Percentiles rank a stretch among this genome's conserved stretches.
Evolutionary conservation across 768 basidiomycete genomes (phyloP).

Genomic region (Xerocomus brunneocitrinus): DNA sequence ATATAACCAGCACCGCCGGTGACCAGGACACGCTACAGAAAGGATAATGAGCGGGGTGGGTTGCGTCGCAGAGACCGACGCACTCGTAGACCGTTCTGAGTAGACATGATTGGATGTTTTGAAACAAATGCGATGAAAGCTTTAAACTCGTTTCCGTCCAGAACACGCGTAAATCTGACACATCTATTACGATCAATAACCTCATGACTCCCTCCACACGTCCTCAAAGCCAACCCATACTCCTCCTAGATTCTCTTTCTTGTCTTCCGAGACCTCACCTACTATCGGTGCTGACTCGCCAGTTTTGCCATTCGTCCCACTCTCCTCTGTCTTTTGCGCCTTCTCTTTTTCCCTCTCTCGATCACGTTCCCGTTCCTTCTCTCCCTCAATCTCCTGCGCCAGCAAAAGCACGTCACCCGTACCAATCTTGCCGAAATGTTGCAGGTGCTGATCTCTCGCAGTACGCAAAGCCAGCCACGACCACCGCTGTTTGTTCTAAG

Average conservation of each 20-base stretch:
- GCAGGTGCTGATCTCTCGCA: slow-evolving; percentile 66
- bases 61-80: slow-evolving; percentile 22
- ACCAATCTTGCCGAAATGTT: slow-evolving; percentile 80
- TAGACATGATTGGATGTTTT: slow-evolving; percentile 21
- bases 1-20: slow-evolving; percentile 90
- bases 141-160: neutral
- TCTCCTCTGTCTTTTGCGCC: slow-evolving; percentile 23
- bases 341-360: slow-evolving; percentile 32
- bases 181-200: too few species aligned
- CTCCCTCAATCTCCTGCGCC: slow-evolving; percentile 32
- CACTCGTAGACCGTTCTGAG: slow-evolving; percentile 42
- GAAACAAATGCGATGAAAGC: neutral
- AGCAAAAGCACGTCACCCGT: slow-evolving; percentile 64
- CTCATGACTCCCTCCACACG: slow-evolving; percentile 47
- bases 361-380: slow-evolving; percentile 37
- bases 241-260: slow-evolving; percentile 16
- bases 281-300: slow-evolving; percentile 15
- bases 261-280: slow-evolving; percentile 15
- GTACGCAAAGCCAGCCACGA: slow-evolving; percentile 79
- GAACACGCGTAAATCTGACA: too few species aligned
- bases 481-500: slow-evolving; percentile 70
- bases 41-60: slow-evolving; percentile 8
- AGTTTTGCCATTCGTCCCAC: slow-evolving; percentile 13
- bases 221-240: slow-evolving; percentile 38
- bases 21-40: slow-evolving; percentile 55